Base-by-base conservation (phyloP, 768 basidiomycete species). In the Mycena maculata region DNA sequence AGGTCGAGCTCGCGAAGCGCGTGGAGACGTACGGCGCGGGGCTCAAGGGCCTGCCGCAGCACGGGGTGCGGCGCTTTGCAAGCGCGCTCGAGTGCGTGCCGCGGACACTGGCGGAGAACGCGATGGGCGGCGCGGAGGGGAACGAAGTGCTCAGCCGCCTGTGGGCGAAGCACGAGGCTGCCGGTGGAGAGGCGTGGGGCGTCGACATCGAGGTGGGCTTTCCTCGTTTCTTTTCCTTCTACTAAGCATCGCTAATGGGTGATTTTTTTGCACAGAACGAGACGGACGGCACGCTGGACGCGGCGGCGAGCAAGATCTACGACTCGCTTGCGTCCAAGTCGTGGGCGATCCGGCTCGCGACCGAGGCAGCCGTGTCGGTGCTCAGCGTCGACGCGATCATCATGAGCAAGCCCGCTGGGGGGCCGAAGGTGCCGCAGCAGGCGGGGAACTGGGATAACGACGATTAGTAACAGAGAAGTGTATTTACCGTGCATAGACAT, bases 331-430 rank as follows among this genome's bases (percentile, higher is more conserved):
- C 90, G 11, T 92, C 94, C 20, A 97, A 96, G 78, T 82, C 90
- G 6, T 97, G 95, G 95, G 95, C 94, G 1, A 88, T 98, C 72
- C 85, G 87, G 63, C 86, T 96, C n/a, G 96, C 92, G 18, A 95
- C 95, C 0, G 95, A 98, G 75, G 94, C 95, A 20, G 95, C 96
- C 1, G 86, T 93, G 42, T 91, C 94, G 0, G 93, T 98, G 31
- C 87, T 99, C 60, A 92, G 92, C 68, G 98, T 99, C 9, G 98
- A 99, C 80, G 95, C 93, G 75, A 98, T 99, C 77, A 98, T 98
- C 82, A 95, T 96, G 89, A 94, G 92, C 81, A 95, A 94, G 76
- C 92, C 92, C n/a, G 92, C 93, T 0, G 93, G 93, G 31, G 93
- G 93, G 53, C 93, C 93, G 52, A 95, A 94, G 76, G 83, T 95